Percentiles rank a stretch among this genome's conserved stretches.
Evolutionary conservation across 2,329 filamentous ascomycete genomes (phyloP).

Genomic region (Venturia nashicola): DNA sequence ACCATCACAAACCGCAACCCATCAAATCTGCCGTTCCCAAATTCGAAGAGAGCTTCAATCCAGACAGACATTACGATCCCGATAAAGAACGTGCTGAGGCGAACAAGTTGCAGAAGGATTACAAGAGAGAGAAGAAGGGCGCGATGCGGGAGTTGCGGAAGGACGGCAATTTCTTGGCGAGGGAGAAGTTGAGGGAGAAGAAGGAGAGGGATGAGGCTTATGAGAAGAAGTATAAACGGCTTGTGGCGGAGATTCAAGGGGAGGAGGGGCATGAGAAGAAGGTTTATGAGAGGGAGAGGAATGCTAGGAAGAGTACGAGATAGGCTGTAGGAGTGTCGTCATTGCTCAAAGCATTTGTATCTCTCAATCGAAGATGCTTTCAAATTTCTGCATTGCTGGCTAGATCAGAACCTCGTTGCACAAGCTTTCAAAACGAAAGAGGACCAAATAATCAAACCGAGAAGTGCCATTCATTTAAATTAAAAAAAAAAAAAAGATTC

Average conservation of each 20-base stretch:
- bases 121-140: slow-evolving; percentile 91
- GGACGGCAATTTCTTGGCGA: slow-evolving; percentile 85
- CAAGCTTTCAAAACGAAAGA: too few species aligned
- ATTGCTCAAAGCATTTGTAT: too few species aligned
- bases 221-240: slow-evolving; percentile 87
- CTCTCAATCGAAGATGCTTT: too few species aligned
- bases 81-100: slow-evolving; percentile 79
- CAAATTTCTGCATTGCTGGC: too few species aligned
- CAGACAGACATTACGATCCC: slow-evolving; percentile 92
- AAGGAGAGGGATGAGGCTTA: slow-evolving; percentile 87
- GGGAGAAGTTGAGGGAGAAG: slow-evolving; percentile 83
- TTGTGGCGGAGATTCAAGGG: slow-evolving; percentile 90
- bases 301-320: slow-evolving; percentile 55
- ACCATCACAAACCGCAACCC: slow-evolving; percentile 76
- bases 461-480: too few species aligned
- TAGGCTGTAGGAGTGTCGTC: not conserved
- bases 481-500: too few species aligned
- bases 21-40: slow-evolving; percentile 85
- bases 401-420: too few species aligned
- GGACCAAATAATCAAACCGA: too few species aligned
- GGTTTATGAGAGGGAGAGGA: slow-evolving; percentile 78
- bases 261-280: slow-evolving; percentile 83
- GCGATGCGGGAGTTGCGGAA: slow-evolving; percentile 89
- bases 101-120: slow-evolving; percentile 74
- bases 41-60: slow-evolving; percentile 92